Percentiles rank a stretch among this genome's conserved stretches.
Conservation (phyloP, 148 eudicot genomes). For the Tetragonia tetragonoides region DNA sequence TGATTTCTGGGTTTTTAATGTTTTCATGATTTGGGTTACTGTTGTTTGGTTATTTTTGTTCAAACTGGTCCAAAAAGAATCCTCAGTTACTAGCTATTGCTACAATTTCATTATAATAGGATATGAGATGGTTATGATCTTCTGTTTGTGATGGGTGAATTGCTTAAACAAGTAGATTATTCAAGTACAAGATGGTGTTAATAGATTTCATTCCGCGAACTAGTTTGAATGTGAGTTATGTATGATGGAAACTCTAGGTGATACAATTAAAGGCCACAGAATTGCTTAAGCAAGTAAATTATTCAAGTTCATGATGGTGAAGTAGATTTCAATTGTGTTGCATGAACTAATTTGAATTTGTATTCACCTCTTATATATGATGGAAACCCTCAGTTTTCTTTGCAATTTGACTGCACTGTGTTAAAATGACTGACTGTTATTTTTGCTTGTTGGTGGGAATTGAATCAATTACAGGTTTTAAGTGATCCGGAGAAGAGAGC, state of each 20-base stretch:
- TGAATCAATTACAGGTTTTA: conserved; percentile 44
- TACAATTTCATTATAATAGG: too few relatives aligned
- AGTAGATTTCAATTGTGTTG: too few relatives aligned
- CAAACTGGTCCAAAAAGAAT: background rate
- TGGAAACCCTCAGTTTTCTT: too few relatives aligned
- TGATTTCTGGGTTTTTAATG: background rate
- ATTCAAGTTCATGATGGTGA: too few relatives aligned
- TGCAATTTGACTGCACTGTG: too few relatives aligned
- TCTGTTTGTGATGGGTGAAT: background rate
- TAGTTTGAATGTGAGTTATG: too few relatives aligned
- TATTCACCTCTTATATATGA: too few relatives aligned
- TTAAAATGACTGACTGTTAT: background rate
- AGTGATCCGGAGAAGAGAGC: conserved; percentile 77
- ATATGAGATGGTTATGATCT: background rate
- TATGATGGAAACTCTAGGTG: too few relatives aligned
- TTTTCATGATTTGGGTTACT: background rate
- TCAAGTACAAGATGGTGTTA: background rate
- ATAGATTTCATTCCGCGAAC: too few relatives aligned
- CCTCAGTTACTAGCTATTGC: background rate
- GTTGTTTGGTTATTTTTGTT: background rate
- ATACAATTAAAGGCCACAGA: too few relatives aligned
- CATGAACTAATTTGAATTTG: background rate
- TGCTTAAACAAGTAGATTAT: background rate
- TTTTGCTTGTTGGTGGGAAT: background rate
- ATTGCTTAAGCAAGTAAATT: too few relatives aligned